Conservation (phyloP, 2,329 filamentous ascomycete genomes). For the Xylaria sp. region DNA sequence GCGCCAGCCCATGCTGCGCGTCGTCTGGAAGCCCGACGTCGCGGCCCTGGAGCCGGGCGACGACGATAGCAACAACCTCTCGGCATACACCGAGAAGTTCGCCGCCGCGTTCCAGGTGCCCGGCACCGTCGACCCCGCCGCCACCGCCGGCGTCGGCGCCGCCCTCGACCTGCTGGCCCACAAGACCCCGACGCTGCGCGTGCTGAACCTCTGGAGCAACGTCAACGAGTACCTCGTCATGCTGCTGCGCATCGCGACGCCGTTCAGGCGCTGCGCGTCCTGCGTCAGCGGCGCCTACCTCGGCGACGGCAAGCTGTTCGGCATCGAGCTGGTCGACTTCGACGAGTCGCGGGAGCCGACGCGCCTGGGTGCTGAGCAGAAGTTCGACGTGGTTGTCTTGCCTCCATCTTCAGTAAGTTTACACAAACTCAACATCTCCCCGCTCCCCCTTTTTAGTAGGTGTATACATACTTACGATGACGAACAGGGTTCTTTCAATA, state of each 20-base stretch:
- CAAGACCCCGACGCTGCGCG: not conserved
- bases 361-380: not conserved
- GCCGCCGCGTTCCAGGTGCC: not conserved
- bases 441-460: not conserved
- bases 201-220: not conserved
- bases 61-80: not conserved
- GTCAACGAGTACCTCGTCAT: not conserved
- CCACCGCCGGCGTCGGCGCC: not conserved
- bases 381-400: not conserved
- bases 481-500: not conserved
- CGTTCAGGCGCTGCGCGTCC: not conserved
- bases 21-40: constrained; percentile 19
- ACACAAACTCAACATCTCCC: not conserved
- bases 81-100: not conserved
- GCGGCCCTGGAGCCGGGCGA: constrained; percentile 1
- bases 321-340: not conserved
- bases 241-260: not conserved
- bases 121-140: not conserved
- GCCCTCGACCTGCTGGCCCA: not conserved
- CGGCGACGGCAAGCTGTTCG: not conserved
- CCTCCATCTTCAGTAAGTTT: not conserved
- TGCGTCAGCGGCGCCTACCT: not conserved
- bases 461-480: not conserved
- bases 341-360: not conserved
- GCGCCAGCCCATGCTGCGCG: constrained; percentile 16